Conservation (phyloP, 2,329 filamentous ascomycete species). For the Hansfordia pulvinata region DNA sequence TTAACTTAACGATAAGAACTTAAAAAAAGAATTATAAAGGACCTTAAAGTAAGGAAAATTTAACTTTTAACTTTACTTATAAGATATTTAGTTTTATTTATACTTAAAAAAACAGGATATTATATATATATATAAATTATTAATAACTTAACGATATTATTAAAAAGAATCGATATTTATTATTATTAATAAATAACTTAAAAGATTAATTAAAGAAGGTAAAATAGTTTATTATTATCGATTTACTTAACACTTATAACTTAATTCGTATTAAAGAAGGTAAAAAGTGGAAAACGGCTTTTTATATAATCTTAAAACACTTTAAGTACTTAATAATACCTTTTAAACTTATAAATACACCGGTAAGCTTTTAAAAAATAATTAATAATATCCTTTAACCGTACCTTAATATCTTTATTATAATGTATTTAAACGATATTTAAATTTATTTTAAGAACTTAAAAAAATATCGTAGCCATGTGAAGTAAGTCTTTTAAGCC, state of each 20-base stretch:
- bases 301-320: constrained; percentile 10
- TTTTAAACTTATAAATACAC: constrained; percentile 12
- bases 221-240: constrained; percentile 4
- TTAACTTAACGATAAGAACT: constrained; percentile 1
- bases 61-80: constrained; percentile 1
- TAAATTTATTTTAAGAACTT: constrained; percentile 12
- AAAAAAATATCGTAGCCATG: constrained; percentile 11
- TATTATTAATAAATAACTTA: constrained; percentile 10
- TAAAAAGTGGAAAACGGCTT: constrained; percentile 18
- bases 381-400: constrained; percentile 4
- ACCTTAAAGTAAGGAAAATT: constrained; percentile 1
- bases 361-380: constrained; percentile 4
- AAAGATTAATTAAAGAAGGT: constrained; percentile 6
- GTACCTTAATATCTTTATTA: constrained; percentile 3
- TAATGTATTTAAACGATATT: constrained; percentile 9
- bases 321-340: constrained; percentile 17
- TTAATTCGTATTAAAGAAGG: constrained; percentile 9
- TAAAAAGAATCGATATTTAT: constrained; percentile 10
- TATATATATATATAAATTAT: constrained; percentile 12
- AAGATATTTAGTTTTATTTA: constrained; percentile 5
- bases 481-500: constrained; percentile 8
- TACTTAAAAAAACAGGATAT: constrained; percentile 6
- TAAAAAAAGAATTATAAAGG: constrained; percentile 1
- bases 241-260: constrained; percentile 7
- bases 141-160: constrained; percentile 10